A percentile compares a stretch with the other conserved stretches of the same genome.
Conservation (phyloP, 306 rosid genomes). For the Citrullus colocynthis region DNA sequence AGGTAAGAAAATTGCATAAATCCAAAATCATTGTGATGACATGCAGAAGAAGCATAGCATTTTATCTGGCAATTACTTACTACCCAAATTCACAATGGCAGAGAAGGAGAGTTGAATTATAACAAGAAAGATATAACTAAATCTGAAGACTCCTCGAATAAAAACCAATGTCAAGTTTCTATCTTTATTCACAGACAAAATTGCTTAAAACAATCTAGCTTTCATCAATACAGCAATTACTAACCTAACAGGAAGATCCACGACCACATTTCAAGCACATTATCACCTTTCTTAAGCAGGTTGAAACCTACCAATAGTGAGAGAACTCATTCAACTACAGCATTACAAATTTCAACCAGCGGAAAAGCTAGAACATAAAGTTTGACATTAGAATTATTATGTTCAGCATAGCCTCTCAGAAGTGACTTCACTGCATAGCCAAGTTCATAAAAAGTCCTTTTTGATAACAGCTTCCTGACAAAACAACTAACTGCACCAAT, state of each 20-base stretch:
- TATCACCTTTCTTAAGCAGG: neutral
- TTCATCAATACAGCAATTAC: neutral
- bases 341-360: slow-evolving; percentile 2
- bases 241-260: neutral
- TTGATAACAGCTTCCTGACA: neutral
- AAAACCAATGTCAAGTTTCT: neutral
- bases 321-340: neutral
- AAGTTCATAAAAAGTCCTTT: neutral
- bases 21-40: neutral
- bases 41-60: neutral
- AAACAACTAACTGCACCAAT: neutral
- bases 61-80: neutral
- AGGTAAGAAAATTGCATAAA: neutral
- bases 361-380: neutral
- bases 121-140: neutral
- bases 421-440: neutral
- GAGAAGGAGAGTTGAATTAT: neutral
- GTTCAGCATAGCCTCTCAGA: neutral
- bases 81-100: neutral
- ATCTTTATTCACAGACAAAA: neutral
- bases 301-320: neutral
- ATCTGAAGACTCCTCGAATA: neutral
- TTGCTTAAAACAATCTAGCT: neutral
- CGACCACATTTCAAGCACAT: neutral
- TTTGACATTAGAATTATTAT: neutral